Evolutionary conservation across 768 basidiomycete genomes (phyloP), one percentile per base, ranked within the genome.

Genomic region (Pulveroboletus frians): DNA sequence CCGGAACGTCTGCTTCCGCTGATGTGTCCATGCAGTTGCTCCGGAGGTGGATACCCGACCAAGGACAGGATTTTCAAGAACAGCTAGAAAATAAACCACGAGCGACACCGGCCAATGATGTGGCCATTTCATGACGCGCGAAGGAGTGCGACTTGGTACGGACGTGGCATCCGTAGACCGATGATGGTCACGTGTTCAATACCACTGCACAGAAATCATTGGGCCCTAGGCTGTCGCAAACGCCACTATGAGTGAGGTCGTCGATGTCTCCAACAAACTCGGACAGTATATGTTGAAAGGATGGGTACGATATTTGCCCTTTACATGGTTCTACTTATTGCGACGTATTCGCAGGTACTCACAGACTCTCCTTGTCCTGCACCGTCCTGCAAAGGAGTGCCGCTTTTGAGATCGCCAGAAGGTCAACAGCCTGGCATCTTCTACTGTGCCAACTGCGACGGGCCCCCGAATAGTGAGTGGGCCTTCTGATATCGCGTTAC

Each of bases 231-330:
- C 44, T 52, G 13, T 34, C 44, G 38, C 35, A 32, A 49, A 31
- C 52, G 13, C 21, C 52, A 46, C 21, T 26, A 84, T 84, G 82
- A 69, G 70, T 34, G 74, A 70, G 23, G 67, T 81, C 37, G 65
- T 73, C 35, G 77, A 84, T 57, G 75, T 85, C 9, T 80, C 87
- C n/a, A 67, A 68, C 50, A 76, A 69, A 34, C 74, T 90, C 14
- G 85, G 85, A 5, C 77, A 83, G 54, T 84, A 79, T 52, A 81
- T 91, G 80, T 70, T 88, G 54, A 81, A 79, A 65, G 88, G 88
- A 56, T 88, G 86, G 86, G 87, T 86, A 50, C 21, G 56, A 13
- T 8, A 13, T 0, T 18, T 14, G 5, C 21, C 17, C 7, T 36
- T 40, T 4, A 17, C 14, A 14, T 20, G 34, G 42, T 38, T 14